A percentile compares a stretch with the other conserved stretches of the same genome.
phyloP scores from a whole-genome alignment of 2,329 filamentous ascomycete species.

The Tolypocladium pustulatum region DNA sequence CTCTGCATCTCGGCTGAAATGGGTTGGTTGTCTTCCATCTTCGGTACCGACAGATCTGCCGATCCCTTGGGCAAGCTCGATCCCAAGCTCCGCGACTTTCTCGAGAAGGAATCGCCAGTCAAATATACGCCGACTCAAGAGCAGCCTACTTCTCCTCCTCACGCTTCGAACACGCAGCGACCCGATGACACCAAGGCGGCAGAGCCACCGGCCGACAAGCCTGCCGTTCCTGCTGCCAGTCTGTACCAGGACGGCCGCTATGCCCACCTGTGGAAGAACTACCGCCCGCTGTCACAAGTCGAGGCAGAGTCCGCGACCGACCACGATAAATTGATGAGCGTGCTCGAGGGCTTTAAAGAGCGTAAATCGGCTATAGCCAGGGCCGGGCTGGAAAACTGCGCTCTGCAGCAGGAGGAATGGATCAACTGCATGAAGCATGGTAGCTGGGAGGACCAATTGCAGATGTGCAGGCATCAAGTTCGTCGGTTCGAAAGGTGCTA shows the following conservation, averaged over 20 bases:
- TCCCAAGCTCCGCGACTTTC: slow-evolving; percentile 72
- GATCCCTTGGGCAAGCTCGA: slow-evolving; percentile 67
- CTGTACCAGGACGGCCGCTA: slow-evolving; percentile 52
- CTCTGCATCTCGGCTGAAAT: slow-evolving; percentile 22
- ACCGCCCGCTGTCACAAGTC: slow-evolving; percentile 61
- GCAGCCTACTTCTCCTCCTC: slow-evolving; percentile 6
- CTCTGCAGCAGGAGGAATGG: slow-evolving; percentile 74
- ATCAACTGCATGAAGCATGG: slow-evolving; percentile 73
- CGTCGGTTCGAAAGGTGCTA: slow-evolving; percentile 77
- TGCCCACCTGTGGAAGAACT: slow-evolving; percentile 88
- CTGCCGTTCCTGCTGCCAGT: slow-evolving; percentile 36
- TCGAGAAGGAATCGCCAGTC: slow-evolving; percentile 70
- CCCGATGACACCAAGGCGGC: slow-evolving; percentile 7
- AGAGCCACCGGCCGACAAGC: slow-evolving; percentile 6
- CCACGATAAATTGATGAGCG: slow-evolving; percentile 68
- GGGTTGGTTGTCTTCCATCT: slow-evolving; percentile 48
- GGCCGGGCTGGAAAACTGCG: slow-evolving; percentile 88
- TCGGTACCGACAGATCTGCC: slow-evolving; percentile 33
- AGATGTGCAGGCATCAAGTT: slow-evolving; percentile 73
- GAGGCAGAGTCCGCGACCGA: slow-evolving; percentile 62
- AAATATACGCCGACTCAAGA: slow-evolving; percentile 42
- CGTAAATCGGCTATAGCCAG: slow-evolving; percentile 66
- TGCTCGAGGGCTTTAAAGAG: slow-evolving; percentile 77
- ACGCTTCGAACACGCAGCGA: slow-evolving; percentile 4
- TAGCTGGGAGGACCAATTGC: slow-evolving; percentile 55